A percentile compares a stretch with the other conserved stretches of the same genome.
phyloP scores from a whole-genome alignment of 352 stramenopile genomes.

The Pythium aphanidermatum region DNA sequence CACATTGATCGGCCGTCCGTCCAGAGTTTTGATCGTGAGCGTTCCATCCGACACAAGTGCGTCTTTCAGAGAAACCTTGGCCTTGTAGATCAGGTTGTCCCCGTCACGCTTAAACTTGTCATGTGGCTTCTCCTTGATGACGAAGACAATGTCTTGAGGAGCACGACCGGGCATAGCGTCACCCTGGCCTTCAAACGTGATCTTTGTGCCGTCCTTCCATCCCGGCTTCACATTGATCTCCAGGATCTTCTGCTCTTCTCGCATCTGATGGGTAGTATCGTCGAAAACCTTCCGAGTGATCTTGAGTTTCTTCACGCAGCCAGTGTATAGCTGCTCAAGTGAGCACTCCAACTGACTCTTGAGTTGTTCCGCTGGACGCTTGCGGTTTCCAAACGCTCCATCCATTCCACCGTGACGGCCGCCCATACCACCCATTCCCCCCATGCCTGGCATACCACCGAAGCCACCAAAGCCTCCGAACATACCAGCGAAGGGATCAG shows the following conservation, averaged over 20 bases:
- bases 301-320: constrained; percentile 91
- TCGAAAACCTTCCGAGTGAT: constrained; percentile 91
- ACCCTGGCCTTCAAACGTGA: constrained; percentile 94
- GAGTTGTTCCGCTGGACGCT: constrained; percentile 48
- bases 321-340: constrained; percentile 84
- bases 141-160: constrained; percentile 94
- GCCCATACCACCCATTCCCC: constrained; percentile 26
- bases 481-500: constrained; percentile 68
- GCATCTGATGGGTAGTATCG: constrained; percentile 70
- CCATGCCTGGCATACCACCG: constrained; percentile 42
- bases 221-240: constrained; percentile 95
- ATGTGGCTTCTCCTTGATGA: constrained; percentile 90
- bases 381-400: constrained; percentile 35
- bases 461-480: constrained; percentile 51
- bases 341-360: constrained; percentile 89
- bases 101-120: constrained; percentile 92
- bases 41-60: constrained; percentile 91
- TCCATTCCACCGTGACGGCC: constrained; percentile 18
- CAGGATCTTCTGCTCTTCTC: constrained; percentile 93
- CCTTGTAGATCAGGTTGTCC: constrained; percentile 93
- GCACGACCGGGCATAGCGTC: constrained; percentile 88
- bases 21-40: constrained; percentile 90
- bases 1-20: constrained; percentile 89
- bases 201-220: constrained; percentile 94
- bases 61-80: constrained; percentile 94